Evolutionary conservation across 345 rosid species (phyloP).

Genomic region (Moringa oleifera): DNA sequence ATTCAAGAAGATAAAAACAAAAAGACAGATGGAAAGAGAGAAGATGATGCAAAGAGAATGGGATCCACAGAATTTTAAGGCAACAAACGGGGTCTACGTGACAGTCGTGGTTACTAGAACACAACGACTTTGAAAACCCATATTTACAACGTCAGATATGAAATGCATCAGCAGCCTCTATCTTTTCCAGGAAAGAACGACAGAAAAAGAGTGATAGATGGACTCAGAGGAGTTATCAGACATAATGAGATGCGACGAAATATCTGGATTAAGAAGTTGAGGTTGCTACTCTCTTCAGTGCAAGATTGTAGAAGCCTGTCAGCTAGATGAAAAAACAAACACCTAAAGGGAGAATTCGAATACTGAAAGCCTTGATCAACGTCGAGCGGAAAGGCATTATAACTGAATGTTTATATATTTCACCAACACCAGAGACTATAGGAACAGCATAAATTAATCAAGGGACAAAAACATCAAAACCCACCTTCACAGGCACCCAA

Average conservation of each 20-base stretch:
- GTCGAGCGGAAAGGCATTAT: no score
- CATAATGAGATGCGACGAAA: no score
- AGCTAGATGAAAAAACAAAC: conserved; percentile 10
- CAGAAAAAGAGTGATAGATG: no score
- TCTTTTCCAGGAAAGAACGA: neutral
- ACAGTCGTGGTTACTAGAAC: conserved; percentile 16
- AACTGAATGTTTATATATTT: neutral
- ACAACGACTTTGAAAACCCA: conserved; percentile 12
- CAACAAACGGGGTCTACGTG: conserved; percentile 26
- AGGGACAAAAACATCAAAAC: conserved; percentile 18
- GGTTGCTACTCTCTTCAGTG: neutral
- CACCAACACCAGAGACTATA: neutral
- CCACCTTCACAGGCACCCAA: conserved; percentile 24
- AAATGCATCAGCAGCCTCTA: neutral
- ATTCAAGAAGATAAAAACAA: conserved; percentile 17
- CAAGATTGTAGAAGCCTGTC: conserved; percentile 7
- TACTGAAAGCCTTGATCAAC: neutral
- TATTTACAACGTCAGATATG: conserved; percentile 6
- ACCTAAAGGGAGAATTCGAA: conserved; percentile 26
- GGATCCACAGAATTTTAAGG: conserved; percentile 51
- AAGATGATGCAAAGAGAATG: conserved; percentile 36
- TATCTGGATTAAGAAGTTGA: neutral
- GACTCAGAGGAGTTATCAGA: no score
- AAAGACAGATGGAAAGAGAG: conserved; percentile 20
- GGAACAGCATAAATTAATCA: conserved; percentile 2